Evolutionary conservation across 2,329 filamentous ascomycete species (phyloP).

Genomic region (Alternaria sp.): DNA sequence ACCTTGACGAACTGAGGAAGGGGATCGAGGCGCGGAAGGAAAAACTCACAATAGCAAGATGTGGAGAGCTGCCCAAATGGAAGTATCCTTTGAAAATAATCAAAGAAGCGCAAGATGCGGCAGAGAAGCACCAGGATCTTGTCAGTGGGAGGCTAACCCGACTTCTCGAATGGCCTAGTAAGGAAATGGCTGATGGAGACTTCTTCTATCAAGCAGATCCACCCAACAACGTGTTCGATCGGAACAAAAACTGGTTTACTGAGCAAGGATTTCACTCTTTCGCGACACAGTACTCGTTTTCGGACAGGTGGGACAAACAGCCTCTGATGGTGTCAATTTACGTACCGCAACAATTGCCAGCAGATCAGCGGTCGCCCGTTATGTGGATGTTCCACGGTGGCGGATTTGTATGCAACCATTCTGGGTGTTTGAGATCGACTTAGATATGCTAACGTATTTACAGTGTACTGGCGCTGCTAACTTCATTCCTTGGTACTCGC

Average conservation of each 20-base stretch:
- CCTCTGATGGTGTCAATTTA: not conserved
- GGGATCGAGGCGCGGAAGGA: too few relatives aligned
- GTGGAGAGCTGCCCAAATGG: not conserved
- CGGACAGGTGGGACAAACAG: not conserved
- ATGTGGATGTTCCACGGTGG: not conserved
- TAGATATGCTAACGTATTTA: not conserved
- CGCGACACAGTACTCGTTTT: not conserved
- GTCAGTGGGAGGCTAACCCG: not conserved
- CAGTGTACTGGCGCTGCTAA: conserved; percentile 1
- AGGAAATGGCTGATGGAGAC: not conserved
- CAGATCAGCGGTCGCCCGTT: not conserved
- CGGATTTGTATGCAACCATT: not conserved
- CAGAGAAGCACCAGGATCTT: not conserved
- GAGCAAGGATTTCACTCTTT: not conserved
- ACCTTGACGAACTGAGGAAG: too few relatives aligned
- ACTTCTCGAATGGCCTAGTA: not conserved
- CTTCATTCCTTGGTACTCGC: not conserved
- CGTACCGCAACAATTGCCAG: not conserved
- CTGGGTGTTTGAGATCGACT: not conserved
- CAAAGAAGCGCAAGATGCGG: not conserved
- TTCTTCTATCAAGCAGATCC: not conserved
- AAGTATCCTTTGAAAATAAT: not conserved
- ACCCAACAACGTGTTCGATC: not conserved
- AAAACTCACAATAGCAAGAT: too few relatives aligned
- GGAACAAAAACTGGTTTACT: not conserved